Evolutionary conservation across 495 filamentous ascomycete species (phyloP), one percentile per base, ranked within the genome.

Genomic region (Tetracladium setigerum): DNA sequence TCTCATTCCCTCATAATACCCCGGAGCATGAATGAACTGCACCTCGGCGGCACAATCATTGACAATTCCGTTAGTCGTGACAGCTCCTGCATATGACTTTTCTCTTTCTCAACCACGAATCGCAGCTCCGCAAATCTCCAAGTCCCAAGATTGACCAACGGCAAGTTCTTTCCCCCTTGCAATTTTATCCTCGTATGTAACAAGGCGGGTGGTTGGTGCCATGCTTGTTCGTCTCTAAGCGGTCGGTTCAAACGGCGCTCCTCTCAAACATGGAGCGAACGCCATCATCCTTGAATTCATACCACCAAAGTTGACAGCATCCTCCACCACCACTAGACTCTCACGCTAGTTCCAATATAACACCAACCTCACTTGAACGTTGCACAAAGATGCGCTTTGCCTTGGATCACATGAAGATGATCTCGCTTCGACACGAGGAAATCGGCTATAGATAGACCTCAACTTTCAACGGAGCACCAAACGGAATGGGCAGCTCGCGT

Each of bases 261-360:
- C 22, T 27, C 22, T 27, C 18, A 24, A 36, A 30, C 18, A 42
- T 22, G 46, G 47, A 31, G 31, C 4, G 30, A 37, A 45, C 52
- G 52, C 52, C 41, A 54, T 54, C 46, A 54, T 43, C 52, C 52
- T 46, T 48, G 45, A 45, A 22, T 43, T 45, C 36, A 31, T 2
- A 37, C 22, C 38, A 37, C 15, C 30, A 44, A 46, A 41, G 52
- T 54, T 50, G 46, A 46, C 46, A 46, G 41, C 52, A 41, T 37
- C 36, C 27, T 9, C 14, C 11, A 5, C 16, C 27, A 19, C 27
- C 15, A 46, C 30, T 32, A 45, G 35, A 44, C 24, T 31, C 13
- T 39, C 42, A 19, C 41, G 45, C 51, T 13, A 35, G 34, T 36
- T 31, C 37, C 46, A 46, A 38, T 32, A 47, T 43, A 55, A 55